These are phyloP conservation scores for Elsinoe ampelina DNA, from an alignment of 2,329 filamentous ascomycete species.

Conservation along the genomic window DNA sequence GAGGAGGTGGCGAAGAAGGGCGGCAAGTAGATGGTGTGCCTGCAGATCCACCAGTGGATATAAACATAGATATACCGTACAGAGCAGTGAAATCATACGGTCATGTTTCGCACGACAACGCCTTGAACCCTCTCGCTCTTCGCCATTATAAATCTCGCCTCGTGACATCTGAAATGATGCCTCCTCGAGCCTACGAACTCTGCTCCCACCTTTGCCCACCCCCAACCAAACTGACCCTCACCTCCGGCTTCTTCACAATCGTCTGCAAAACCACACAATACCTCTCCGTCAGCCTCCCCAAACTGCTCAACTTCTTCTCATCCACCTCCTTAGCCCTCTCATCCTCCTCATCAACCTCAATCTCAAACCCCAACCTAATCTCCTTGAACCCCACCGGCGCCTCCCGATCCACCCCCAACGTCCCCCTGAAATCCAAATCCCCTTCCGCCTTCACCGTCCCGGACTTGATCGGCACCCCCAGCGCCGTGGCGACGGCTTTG, in stretches of 20 bases:
- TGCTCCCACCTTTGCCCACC: constrained; percentile 24
- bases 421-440: constrained; percentile 42
- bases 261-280: constrained; percentile 41
- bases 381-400: constrained; percentile 40
- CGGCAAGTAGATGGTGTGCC: constrained; percentile 6
- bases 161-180: no score
- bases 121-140: no score
- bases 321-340: constrained; percentile 29
- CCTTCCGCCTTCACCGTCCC: constrained; percentile 38
- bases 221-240: constrained; percentile 27
- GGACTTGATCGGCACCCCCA: constrained; percentile 35
- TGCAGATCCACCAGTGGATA: not conserved
- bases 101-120: no score
- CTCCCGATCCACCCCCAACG: constrained; percentile 38
- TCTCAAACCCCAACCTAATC: constrained; percentile 37
- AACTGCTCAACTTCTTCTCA: constrained; percentile 35
- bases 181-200: constrained; percentile 14
- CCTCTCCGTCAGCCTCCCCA: constrained; percentile 41
- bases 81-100: no score
- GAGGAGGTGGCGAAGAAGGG: constrained; percentile 28
- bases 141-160: no score
- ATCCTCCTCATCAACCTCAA: constrained; percentile 30
- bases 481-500: constrained; percentile 41
- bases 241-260: constrained; percentile 29
- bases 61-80: no score